A percentile compares a stretch with the other conserved stretches of the same genome.
These are phyloP conservation scores for Ganoderma sinense DNA, from an alignment of 1,284 basidiomycete genomes.

Conservation along the genomic window DNA sequence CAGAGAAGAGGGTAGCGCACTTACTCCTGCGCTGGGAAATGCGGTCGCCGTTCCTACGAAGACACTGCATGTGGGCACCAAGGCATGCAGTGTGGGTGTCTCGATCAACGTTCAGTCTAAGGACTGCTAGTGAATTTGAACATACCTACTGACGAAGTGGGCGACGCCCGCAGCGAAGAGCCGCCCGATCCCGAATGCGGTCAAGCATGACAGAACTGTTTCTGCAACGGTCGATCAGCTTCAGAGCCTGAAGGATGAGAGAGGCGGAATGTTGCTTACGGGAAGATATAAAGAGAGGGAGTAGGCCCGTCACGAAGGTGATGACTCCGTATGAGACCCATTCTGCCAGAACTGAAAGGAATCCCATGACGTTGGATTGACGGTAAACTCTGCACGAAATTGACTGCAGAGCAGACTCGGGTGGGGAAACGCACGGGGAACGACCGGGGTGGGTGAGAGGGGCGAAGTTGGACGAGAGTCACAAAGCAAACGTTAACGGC, in stretches of 20 bases:
- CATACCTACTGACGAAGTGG: conserved; percentile 1
- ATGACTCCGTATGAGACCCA: background rate
- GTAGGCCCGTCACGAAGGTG: background rate
- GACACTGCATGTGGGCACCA: background rate
- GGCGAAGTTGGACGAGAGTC: background rate
- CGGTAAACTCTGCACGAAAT: background rate
- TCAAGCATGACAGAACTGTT: background rate
- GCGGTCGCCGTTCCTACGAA: background rate
- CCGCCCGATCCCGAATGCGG: background rate
- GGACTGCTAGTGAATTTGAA: background rate
- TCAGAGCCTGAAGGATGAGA: background rate
- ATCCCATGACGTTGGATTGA: background rate
- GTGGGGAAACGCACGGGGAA: background rate
- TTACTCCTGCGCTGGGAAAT: background rate
- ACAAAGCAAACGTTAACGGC: background rate
- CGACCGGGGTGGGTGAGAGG: background rate
- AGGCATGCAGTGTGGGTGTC: background rate
- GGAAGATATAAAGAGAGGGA: background rate
- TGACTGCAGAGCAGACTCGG: background rate
- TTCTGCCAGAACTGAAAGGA: background rate
- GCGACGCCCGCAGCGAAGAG: background rate
- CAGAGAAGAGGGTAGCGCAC: background rate
- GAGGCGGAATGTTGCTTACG: background rate
- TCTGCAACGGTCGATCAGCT: background rate
- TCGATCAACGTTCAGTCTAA: background rate